Evolutionary conservation across 805 yeast species (phyloP), one percentile per base, ranked within the genome.

Genomic region (Monosporozyma aerobia): DNA sequence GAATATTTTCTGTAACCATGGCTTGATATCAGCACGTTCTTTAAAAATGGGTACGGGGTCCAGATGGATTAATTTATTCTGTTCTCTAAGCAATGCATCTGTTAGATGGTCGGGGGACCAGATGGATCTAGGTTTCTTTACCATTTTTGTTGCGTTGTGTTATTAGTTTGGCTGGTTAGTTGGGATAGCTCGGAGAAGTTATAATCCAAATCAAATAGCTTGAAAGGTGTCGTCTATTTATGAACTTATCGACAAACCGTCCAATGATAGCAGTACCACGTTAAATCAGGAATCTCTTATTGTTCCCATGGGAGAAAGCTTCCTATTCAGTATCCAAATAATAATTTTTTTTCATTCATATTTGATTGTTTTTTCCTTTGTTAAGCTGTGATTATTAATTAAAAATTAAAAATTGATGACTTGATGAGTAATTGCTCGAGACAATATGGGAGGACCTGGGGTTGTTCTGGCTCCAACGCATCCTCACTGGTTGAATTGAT

Each of bases 1-100:
- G 49, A 74, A 68, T 51, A 79, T 72, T 47, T 71, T 64, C 57
- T 73, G 79, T 49, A 81, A 63, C 85, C 85, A 81, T 16, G 85
- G 85, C 61, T 81, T 81, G 55, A 81, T 79, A 32, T 73, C 76
- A 29, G 73, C 67, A 57, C 74, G 77, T 51, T 71, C 72, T 37
- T 63, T 59, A 59, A 75, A 73, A 48, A 59, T 55, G 6, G 71
- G 71, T 33, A 67, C 63, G 8, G 71, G 69, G 51, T 67, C 71
- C 53, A 67, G 52, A 57, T 67, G 70, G n/a, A 67, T 67, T 44
- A 66, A 56, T 53, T 64, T 67, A 51, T 67, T 65, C 53, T 65
- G 69, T 51, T 64, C 64, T 45, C 57, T 55, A 23, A 51, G 48
- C 27, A 62, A 43, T 5, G 58, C 55, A 45, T 53, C 55, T 9